phyloP scores from a whole-genome alignment of 1,139 yeast genomes.

The Magnusiomyces sp. region DNA sequence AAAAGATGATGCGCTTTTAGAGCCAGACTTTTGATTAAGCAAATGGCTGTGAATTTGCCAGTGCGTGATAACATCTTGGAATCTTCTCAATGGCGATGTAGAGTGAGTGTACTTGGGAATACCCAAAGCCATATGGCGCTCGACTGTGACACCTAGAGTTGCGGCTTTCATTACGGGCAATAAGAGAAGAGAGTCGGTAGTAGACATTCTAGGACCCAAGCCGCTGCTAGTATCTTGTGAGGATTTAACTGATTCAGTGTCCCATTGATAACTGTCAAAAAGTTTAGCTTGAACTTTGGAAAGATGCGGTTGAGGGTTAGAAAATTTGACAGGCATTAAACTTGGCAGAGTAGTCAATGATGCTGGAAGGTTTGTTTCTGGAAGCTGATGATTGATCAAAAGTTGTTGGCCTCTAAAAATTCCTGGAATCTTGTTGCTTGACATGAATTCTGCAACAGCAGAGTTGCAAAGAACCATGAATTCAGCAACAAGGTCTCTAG shows the following conservation, averaged over 20 bases:
- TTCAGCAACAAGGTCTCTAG: slow-evolving; percentile 53
- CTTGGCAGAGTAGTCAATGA: slow-evolving; percentile 1
- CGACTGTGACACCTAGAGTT: slow-evolving; percentile 35
- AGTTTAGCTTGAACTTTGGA: slow-evolving; percentile 12
- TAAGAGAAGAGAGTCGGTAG: slow-evolving; percentile 7
- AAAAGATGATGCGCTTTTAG: slow-evolving; percentile 1
- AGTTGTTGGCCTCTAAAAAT: slow-evolving; percentile 48
- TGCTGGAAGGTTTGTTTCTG: neutral
- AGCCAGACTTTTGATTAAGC: slow-evolving; percentile 5
- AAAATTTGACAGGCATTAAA: too few relatives aligned
- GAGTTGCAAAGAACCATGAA: slow-evolving; percentile 73
- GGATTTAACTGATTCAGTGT: slow-evolving; percentile 20
- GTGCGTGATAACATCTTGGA: slow-evolving; percentile 74
- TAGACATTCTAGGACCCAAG: slow-evolving; percentile 14
- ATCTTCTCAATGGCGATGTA: slow-evolving; percentile 85
- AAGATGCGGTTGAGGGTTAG: slow-evolving; percentile 15
- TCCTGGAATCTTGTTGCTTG: slow-evolving; percentile 43
- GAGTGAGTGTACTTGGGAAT: slow-evolving; percentile 57
- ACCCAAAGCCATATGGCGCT: slow-evolving; percentile 58
- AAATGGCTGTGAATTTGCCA: slow-evolving; percentile 48
- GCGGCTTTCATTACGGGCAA: slow-evolving; percentile 35
- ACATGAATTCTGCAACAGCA: slow-evolving; percentile 48
- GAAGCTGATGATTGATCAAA: slow-evolving; percentile 18
- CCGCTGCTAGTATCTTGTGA: slow-evolving; percentile 19
- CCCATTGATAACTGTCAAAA: slow-evolving; percentile 22